Evolutionary conservation across 2,329 filamentous ascomycete species (phyloP), one percentile per base, ranked within the genome.

Genomic region (Botrytis deweyae): DNA sequence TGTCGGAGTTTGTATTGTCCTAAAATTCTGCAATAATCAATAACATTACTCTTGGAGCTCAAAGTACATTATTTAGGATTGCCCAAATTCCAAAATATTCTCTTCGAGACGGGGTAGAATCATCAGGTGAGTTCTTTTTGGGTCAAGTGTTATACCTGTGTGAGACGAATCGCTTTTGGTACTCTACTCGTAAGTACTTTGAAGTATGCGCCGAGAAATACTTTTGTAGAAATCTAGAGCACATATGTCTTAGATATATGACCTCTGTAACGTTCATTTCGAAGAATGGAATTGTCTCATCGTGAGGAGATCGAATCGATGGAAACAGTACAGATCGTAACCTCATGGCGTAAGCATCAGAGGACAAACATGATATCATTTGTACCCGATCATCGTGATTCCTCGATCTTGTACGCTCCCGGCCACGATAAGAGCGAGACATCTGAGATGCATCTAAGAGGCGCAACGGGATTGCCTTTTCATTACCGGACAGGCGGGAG

Each of bases 351-450:
- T 38, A 46, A 12, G 12, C 29, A 52, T 20, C 36, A 67, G 44
- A 68, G 46, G 65, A 55, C 64, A 67, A 67, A n/a, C 49, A 58
- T 68, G 66, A 68, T 58, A 58, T 68, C 66, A 58, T 25, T 38
- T 42, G 36, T 58, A 68, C 49, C 49, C 66, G 36, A 55, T 68
- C 49, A 25, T 16, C 49, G 40, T 16, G n/a, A 68, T 68, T 36
- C 10, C 38, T 58, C 36, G 25, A 68, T 68, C 49, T 68, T 68
- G 49, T 68, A 68, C 49, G 29, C 36, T 29, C 38, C 38, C 49
- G 29, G 16, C 36, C 49, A 68, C 25, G 66, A 58, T 58, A 68
- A 68, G 36, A 42, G 36, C 25, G n/a, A 58, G 49, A 42, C 49
- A 58, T 68, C n/a, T 33, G 33, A 68, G 66, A 58, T 58, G 25